Base-by-base conservation (phyloP, 2,329 filamentous ascomycete genomes). In the Fusarium globosum region DNA sequence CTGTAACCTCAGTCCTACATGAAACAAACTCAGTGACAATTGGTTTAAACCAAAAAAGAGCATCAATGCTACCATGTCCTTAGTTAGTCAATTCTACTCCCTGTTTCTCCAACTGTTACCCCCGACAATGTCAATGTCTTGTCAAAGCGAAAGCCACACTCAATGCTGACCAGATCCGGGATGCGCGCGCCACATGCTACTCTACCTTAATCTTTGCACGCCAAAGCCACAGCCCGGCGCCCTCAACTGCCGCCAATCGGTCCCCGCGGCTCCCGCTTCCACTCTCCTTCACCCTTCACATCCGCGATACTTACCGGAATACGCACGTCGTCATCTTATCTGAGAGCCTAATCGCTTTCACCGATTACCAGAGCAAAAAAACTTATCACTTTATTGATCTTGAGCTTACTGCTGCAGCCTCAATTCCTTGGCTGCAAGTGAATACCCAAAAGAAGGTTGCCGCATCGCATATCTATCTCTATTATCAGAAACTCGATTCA, bases 241-340 rank as follows among this genome's bases (percentile, higher is more conserved):
- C 52, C 39, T 30, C 43, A 70, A 43, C 53, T 28, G 26, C 41
- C 61, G 42, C 30, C 48, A 23, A 18, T 60, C 71, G 71, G 71
- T 48, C 55, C 36, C 71, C 71, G 71, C 71, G 71, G 71, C 65
- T 41, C 20, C 71, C 71, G 71, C 51, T 48, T 36, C 28, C 30
- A 48, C 51, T 58, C 48, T 30, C 35, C 61, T 73, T 46, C 48
- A 45, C 28, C 49, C 43, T 48, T 61, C 46, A 28, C 28, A 51
- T 23, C 46, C 26, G 21, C 49, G n/a, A 59, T 70, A 67, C 51
- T 55, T 30, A 45, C 30, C 30, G 52, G 28, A 42, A 35, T 46
- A 30, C 55, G 42, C 20, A 48, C 45, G 6, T 59, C 55, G 58
- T 71, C 63, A 68, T 43, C 38, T 46, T 33, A 45, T 35, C 26